Evolutionary conservation across 768 basidiomycete genomes (phyloP).

Genomic region (Collybia mongolica): DNA sequence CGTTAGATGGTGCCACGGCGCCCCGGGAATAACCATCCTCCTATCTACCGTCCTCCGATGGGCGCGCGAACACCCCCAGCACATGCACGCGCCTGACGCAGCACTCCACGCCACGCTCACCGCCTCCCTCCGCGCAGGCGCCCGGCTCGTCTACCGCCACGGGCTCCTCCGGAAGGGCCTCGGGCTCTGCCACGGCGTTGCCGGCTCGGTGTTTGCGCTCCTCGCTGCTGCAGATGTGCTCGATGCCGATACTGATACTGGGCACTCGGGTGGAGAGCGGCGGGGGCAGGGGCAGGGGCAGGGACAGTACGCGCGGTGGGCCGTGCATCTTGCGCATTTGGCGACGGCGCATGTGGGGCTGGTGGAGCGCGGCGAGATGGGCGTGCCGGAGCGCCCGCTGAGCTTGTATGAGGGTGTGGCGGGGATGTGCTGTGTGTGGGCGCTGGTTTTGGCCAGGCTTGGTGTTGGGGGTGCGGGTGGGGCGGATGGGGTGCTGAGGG

Average conservation of each 20-base stretch:
- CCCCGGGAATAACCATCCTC: constrained; percentile 47
- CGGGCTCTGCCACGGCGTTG: constrained; percentile 61
- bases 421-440: constrained; percentile 60
- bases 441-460: constrained; percentile 37
- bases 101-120: constrained; percentile 24
- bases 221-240: constrained; percentile 46
- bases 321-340: constrained; percentile 47
- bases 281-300: too few relatives aligned
- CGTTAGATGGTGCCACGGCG: constrained; percentile 60
- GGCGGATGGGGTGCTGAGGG: constrained; percentile 11
- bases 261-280: too few relatives aligned
- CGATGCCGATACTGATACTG: constrained; percentile 19
- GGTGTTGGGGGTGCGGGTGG: background rate
- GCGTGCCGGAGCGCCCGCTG: constrained; percentile 47
- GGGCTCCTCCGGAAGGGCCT: constrained; percentile 56
- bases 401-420: constrained; percentile 59
- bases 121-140: constrained; percentile 35
- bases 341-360: constrained; percentile 33
- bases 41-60: constrained; percentile 41
- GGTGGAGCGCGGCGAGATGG: constrained; percentile 39
- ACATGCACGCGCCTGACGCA: too few relatives aligned
- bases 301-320: constrained; percentile 21
- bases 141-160: constrained; percentile 40
- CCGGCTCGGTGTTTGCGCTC: constrained; percentile 52
- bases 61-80: background rate